These are phyloP conservation scores for Pleodorina starrii DNA, from an alignment of 139 green algal species.

Conservation along the genomic window DNA sequence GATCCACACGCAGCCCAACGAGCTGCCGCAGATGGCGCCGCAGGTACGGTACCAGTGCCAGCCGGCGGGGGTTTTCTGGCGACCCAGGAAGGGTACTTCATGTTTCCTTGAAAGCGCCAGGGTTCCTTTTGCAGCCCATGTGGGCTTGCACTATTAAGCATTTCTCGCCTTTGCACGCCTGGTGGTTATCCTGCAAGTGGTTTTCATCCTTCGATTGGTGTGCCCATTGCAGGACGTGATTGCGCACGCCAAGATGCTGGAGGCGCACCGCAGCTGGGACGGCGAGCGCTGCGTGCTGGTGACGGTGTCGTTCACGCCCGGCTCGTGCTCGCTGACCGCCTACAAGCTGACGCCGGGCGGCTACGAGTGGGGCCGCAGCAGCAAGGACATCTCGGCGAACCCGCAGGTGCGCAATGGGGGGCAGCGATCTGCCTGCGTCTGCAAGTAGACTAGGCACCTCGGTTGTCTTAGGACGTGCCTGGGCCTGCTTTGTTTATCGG, in stretches of 20 bases:
- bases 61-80: too few relatives aligned
- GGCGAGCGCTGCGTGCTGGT: slow-evolving; percentile 96
- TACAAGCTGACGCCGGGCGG: slow-evolving; percentile 97
- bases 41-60: slow-evolving; percentile 75
- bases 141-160: too few relatives aligned
- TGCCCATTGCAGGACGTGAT: slow-evolving; percentile 91
- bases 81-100: too few relatives aligned
- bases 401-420: slow-evolving; percentile 61
- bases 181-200: too few relatives aligned
- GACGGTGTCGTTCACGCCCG: slow-evolving; percentile 97
- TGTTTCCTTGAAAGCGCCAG: too few relatives aligned
- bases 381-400: slow-evolving; percentile 91
- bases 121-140: too few relatives aligned
- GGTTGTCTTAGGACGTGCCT: too few relatives aligned
- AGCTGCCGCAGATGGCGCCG: slow-evolving; percentile 93
- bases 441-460: too few relatives aligned
- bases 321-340: slow-evolving; percentile 93
- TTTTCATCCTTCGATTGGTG: too few relatives aligned
- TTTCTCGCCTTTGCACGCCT: too few relatives aligned
- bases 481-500: too few relatives aligned
- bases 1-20: slow-evolving; percentile 99
- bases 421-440: too few relatives aligned
- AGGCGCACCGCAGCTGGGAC: slow-evolving; percentile 95
- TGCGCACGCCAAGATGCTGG: slow-evolving; percentile 95
- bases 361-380: slow-evolving; percentile 93